Percentiles rank a stretch among this genome's conserved stretches.
Evolutionary conservation across 352 stramenopile species (phyloP).

Genomic region (Phytopythium cucurbitacearum): DNA sequence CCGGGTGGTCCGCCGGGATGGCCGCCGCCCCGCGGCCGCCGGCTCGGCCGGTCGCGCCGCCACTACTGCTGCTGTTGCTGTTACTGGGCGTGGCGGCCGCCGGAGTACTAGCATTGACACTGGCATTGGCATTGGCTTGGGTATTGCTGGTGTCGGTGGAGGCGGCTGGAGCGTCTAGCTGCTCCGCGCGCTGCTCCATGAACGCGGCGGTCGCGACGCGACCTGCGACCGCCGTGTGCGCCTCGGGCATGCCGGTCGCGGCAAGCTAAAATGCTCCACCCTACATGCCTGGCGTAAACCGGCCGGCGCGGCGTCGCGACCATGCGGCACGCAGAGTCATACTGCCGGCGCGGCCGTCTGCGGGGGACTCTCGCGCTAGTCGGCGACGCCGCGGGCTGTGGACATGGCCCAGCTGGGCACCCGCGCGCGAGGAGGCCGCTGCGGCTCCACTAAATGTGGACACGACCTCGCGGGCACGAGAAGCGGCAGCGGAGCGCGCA

Average conservation of each 20-base stretch:
- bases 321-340: no score
- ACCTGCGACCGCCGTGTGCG: no score
- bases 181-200: slow-evolving; percentile 4
- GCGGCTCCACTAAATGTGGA: slow-evolving; percentile 5
- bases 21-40: slow-evolving; percentile 6
- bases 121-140: neutral
- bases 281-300: no score
- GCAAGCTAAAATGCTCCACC: no score
- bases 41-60: slow-evolving; percentile 6
- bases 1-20: slow-evolving; percentile 17
- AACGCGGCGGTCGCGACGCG: neutral
- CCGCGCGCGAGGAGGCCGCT: no score
- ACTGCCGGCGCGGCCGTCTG: no score
- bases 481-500: neutral
- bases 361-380: no score
- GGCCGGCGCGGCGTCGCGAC: no score
- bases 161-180: neutral
- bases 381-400: no score
- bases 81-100: slow-evolving; percentile 6
- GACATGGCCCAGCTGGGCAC: no score
- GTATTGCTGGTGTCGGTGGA: slow-evolving; percentile 6
- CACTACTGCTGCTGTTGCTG: slow-evolving; percentile 3
- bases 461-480: slow-evolving; percentile 3
- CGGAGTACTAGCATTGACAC: slow-evolving; percentile 13
- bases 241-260: no score